Conservation (phyloP, 2,329 filamentous ascomycete species). For the Colletotrichum trifolii region DNA sequence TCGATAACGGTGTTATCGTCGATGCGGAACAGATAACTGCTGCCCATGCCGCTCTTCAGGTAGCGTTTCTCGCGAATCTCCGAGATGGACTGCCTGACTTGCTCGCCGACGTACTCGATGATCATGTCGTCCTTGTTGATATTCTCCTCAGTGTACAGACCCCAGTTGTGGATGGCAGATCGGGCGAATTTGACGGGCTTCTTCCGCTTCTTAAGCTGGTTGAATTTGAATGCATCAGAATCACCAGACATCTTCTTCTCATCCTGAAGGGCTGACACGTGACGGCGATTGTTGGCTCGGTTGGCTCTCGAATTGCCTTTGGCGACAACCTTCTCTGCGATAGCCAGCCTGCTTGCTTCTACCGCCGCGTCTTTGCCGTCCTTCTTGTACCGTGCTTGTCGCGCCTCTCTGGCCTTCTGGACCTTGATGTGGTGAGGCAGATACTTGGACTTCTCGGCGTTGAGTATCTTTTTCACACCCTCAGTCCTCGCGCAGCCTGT, state of each 20-base stretch:
- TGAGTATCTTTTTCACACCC: conserved; percentile 93
- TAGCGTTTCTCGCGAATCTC: conserved; percentile 94
- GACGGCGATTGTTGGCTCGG: conserved; percentile 93
- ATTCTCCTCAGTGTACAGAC: conserved; percentile 96
- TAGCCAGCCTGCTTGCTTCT: conserved; percentile 76
- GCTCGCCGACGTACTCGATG: conserved; percentile 98
- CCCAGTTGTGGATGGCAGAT: conserved; percentile 99
- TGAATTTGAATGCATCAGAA: conserved; percentile 94
- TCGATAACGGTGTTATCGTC: conserved; percentile 98
- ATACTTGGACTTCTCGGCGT: conserved; percentile 98
- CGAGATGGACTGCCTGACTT: conserved; percentile 96
- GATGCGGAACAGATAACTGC: conserved; percentile 97
- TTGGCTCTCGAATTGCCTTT: conserved; percentile 94
- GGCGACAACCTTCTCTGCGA: conserved; percentile 81
- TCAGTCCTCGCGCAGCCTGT: conserved; percentile 92
- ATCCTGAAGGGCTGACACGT: conserved; percentile 93
- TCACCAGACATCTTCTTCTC: conserved; percentile 91
- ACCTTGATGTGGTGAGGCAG: conserved; percentile 97
- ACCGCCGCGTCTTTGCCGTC: conserved; percentile 76
- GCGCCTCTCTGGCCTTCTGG: conserved; percentile 88
- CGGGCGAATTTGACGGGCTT: conserved; percentile 98
- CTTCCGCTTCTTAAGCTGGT: conserved; percentile 99
- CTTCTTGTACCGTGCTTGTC: conserved; percentile 79
- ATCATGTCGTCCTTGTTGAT: conserved; percentile 99
- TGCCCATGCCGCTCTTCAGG: conserved; percentile 95